Evolutionary conservation across 129 eudicot species (phyloP).

Genomic region (Flaveria sonorensis): DNA sequence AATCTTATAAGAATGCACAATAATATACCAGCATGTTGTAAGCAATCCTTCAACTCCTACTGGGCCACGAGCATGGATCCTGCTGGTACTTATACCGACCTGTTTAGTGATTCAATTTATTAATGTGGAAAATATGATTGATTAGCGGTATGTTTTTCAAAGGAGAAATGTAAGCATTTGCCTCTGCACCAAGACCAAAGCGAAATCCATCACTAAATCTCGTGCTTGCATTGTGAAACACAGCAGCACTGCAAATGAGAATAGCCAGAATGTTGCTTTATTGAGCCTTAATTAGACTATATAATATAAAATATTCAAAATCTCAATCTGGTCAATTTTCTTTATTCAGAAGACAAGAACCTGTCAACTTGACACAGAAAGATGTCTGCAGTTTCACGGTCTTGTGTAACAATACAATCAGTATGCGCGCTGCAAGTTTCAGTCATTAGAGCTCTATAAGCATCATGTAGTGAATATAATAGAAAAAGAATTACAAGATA

Average conservation of each 20-base stretch:
- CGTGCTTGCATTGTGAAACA: too few species aligned
- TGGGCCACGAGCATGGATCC: constrained; percentile 99
- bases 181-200: constrained; percentile 99
- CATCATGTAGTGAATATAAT: background rate
- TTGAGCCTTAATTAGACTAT: background rate
- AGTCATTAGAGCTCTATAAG: constrained; percentile 16
- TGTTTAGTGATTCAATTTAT: constrained; percentile 30
- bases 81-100: constrained; percentile 98
- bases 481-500: background rate
- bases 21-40: constrained; percentile 83
- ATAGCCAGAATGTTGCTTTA: background rate
- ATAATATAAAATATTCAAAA: background rate
- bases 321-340: background rate
- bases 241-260: constrained; percentile 83
- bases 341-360: constrained; percentile 36
- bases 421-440: constrained; percentile 74
- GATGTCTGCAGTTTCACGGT: constrained; percentile 60
- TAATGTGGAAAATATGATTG: background rate
- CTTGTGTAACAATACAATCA: constrained; percentile 84
- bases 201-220: constrained; percentile 96
- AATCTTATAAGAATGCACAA: background rate
- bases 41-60: constrained; percentile 97
- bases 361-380: constrained; percentile 91
- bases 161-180: constrained; percentile 20
- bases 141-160: background rate